phyloP scores from a whole-genome alignment of 1,139 yeast species.

The Blastobotrys proliferans region DNA sequence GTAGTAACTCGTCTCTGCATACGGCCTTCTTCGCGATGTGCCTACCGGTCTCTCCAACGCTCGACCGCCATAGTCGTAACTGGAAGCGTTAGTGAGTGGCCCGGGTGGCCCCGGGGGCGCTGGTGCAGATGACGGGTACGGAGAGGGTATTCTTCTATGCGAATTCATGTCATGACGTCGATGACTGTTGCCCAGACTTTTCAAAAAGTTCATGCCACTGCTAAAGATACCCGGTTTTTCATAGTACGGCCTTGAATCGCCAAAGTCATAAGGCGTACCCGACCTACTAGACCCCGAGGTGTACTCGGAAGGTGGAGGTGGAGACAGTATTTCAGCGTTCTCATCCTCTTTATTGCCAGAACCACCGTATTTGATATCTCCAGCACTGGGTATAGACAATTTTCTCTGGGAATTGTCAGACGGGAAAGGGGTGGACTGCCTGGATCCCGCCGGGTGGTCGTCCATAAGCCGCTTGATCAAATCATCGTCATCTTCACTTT shows the following conservation, averaged over 20 bases:
- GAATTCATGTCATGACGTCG: conserved; percentile 2
- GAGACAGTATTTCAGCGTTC: conserved; percentile 5
- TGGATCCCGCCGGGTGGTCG: conserved; percentile 2
- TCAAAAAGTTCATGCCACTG: conserved; percentile 8
- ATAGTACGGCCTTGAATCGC: conserved; percentile 10
- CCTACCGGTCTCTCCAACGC: conserved; percentile 10
- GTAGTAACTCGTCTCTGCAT: not conserved
- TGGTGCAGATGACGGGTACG: not conserved
- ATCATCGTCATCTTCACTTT: conserved; percentile 10
- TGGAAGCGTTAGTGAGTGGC: not conserved
- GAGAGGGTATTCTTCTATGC: conserved; percentile 1
- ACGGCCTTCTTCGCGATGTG: not conserved
- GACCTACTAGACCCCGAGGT: not conserved
- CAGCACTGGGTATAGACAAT: conserved; percentile 10
- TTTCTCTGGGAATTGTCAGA: not conserved
- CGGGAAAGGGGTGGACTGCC: conserved; percentile 8
- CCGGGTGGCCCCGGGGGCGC: too few relatives aligned
- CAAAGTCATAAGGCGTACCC: conserved; percentile 1
- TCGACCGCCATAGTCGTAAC: not conserved
- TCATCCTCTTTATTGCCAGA: conserved; percentile 6
- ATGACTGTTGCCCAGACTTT: conserved; percentile 4
- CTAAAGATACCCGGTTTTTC: conserved; percentile 9
- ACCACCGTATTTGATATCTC: conserved; percentile 10
- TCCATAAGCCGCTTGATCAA: conserved; percentile 10
- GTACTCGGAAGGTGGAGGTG: not conserved